phyloP scores from a whole-genome alignment of 441 rosid genomes.

The Populus trichocarpa region DNA sequence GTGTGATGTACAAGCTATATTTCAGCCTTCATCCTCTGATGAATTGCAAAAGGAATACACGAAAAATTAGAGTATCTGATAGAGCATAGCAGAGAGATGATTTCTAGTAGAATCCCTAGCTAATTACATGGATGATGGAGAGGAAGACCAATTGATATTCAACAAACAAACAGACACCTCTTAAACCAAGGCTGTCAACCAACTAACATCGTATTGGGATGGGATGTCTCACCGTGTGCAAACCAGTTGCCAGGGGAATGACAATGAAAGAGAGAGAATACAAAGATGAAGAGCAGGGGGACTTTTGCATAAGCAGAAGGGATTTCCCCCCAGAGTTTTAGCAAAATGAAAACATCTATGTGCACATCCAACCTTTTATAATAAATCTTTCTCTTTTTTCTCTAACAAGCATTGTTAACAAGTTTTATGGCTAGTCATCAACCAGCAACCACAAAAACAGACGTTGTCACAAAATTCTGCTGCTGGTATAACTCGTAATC shows the following conservation, averaged over 20 bases:
- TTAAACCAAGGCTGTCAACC: neutral
- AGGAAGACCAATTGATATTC: neutral
- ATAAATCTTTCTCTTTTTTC: neutral
- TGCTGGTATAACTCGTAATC: neutral
- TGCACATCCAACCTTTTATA: neutral
- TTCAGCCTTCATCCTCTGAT: constrained; percentile 1
- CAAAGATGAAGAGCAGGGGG: neutral
- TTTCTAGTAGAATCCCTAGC: neutral
- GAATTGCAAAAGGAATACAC: neutral
- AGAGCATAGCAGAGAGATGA: neutral
- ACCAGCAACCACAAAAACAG: neutral
- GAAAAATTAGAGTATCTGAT: neutral
- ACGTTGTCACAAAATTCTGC: neutral
- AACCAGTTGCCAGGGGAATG: neutral
- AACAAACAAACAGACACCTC: neutral
- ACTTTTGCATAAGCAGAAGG: neutral
- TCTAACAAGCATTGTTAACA: neutral
- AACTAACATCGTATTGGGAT: neutral
- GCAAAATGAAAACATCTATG: neutral
- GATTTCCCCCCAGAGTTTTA: neutral
- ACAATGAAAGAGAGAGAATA: neutral
- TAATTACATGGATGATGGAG: neutral
- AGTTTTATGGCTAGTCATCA: neutral
- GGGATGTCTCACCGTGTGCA: neutral
- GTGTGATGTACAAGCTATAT: neutral